Evolutionary conservation across 495 filamentous ascomycete genomes (phyloP).

Genomic region (Astrothelium macrocarpum): DNA sequence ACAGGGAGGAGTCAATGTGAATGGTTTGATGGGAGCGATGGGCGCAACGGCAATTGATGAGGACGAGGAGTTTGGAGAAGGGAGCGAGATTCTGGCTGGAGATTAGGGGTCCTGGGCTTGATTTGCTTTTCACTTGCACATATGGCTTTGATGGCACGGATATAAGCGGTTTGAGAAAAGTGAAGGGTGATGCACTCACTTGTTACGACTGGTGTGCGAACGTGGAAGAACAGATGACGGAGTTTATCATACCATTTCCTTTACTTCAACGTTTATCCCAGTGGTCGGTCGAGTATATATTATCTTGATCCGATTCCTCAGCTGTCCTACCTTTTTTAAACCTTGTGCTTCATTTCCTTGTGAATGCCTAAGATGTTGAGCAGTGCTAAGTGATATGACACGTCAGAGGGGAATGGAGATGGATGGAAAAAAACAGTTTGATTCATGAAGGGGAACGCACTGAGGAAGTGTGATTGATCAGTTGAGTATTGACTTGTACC

Average conservation of each 20-base stretch:
- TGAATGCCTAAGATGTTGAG: not conserved
- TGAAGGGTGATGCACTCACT: not conserved
- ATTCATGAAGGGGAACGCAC: not conserved
- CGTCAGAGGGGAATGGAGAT: not conserved
- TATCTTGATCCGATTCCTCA: not conserved
- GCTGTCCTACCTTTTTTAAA: not conserved
- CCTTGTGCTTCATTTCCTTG: not conserved
- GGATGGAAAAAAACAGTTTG: too few species aligned
- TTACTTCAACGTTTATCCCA: not conserved
- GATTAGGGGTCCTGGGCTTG: not conserved
- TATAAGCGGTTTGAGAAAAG: not conserved
- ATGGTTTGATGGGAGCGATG: conserved; percentile 29
- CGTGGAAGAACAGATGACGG: not conserved
- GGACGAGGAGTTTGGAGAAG: conserved; percentile 32
- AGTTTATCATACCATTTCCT: not conserved
- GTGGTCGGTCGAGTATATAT: not conserved
- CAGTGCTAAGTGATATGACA: not conserved
- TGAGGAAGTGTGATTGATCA: not conserved
- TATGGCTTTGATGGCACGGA: not conserved
- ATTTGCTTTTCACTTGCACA: not conserved
- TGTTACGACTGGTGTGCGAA: not conserved
- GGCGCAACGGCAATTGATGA: conserved; percentile 25
- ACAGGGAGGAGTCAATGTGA: conserved; percentile 21
- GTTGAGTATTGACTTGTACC: not conserved
- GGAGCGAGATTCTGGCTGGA: conserved; percentile 31